Percentiles rank a stretch among this genome's conserved stretches.
Evolutionary conservation across 2,329 filamentous ascomycete genomes (phyloP).

Genomic region (Malbranchea zuffiana): DNA sequence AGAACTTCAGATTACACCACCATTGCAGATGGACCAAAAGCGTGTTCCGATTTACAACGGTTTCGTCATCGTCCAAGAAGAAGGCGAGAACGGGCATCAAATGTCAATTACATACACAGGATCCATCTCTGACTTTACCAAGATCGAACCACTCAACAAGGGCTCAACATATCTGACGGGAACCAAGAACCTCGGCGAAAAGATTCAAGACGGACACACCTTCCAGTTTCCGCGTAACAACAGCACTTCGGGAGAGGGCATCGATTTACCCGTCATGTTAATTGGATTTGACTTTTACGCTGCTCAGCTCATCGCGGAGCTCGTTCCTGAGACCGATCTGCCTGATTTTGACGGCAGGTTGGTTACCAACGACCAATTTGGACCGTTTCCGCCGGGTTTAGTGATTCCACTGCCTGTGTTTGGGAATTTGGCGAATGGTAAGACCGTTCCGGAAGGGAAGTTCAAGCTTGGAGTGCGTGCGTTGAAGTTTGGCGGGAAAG

Average conservation of each 20-base stretch:
- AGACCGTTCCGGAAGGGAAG: constrained; percentile 4
- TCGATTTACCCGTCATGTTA: constrained; percentile 49
- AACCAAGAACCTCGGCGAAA: constrained; percentile 4
- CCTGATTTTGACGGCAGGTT: constrained; percentile 8
- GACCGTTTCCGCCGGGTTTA: constrained; percentile 4
- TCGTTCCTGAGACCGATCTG: constrained; percentile 3
- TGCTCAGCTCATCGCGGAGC: constrained; percentile 4
- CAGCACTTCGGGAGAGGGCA: constrained; percentile 3
- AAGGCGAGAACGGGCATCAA: neutral
- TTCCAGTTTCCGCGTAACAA: constrained; percentile 8
- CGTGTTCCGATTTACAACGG: constrained; percentile 10
- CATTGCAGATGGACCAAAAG: neutral
- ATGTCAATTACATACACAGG: constrained; percentile 1
- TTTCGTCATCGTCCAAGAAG: constrained; percentile 2
- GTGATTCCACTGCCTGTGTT: constrained; percentile 5
- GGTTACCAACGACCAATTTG: constrained; percentile 3
- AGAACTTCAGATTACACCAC: neutral
- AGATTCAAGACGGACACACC: neutral
- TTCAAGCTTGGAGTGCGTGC: constrained; percentile 6
- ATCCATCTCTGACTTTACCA: constrained; percentile 35
- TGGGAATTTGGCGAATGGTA: constrained; percentile 8
- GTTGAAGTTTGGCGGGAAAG: constrained; percentile 3
- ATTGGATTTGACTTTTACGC: constrained; percentile 7
- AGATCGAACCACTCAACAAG: constrained; percentile 23
- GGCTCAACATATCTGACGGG: constrained; percentile 1